Evolutionary conservation across 75 land plant species (phyloP), one percentile per base, ranked within the genome.

Genomic region (Picea glauca): DNA sequence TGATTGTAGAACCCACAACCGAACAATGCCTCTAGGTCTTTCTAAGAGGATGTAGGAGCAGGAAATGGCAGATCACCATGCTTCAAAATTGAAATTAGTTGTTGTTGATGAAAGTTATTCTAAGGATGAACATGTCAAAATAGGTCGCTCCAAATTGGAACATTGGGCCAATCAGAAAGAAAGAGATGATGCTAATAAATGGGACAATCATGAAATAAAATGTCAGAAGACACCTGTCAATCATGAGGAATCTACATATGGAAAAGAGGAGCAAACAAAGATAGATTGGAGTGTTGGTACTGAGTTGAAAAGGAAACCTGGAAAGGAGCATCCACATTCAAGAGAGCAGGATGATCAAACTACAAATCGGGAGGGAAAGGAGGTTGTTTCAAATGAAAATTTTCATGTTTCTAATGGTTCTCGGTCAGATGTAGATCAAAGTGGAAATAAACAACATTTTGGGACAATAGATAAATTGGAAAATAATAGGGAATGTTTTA

Each of bases 111-210:
- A 83, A 58, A 83, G 72, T 75, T 75, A 73, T 18, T 89, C 89
- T 60, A 94, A 94, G 46, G 93, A 89, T 57, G 90, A 87, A 26
- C 79, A 72, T 6, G 80, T 84, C 59, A 85, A 77, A 54, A 84
- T 85, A 76, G 98, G 98, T 33, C 84, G 98, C 30, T 91, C 98
- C 46, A 95, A 95, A 83, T 75, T 95, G 73, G 98, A 95, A 74
- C 93, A 95, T 20, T 95, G 98, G 98, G 82, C 87, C 11, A 93
- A 95, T 81, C 89, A 93, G 64, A 88, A 87, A 72, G 98, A 95
- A 65, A 82, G 90, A 79, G 93, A 91, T 1, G 80, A 73, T 58
- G 76, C 65, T 58, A 77, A 62, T 54, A 61, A 74, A 60, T 73
- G 82, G 17, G 26, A 65, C 13, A 58, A 83, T 46, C 80, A 83